A percentile compares a stretch with the other conserved stretches of the same genome.
These are phyloP conservation scores for Cornus kousa DNA, from an alignment of 148 eudicot species.

Conservation along the genomic window DNA sequence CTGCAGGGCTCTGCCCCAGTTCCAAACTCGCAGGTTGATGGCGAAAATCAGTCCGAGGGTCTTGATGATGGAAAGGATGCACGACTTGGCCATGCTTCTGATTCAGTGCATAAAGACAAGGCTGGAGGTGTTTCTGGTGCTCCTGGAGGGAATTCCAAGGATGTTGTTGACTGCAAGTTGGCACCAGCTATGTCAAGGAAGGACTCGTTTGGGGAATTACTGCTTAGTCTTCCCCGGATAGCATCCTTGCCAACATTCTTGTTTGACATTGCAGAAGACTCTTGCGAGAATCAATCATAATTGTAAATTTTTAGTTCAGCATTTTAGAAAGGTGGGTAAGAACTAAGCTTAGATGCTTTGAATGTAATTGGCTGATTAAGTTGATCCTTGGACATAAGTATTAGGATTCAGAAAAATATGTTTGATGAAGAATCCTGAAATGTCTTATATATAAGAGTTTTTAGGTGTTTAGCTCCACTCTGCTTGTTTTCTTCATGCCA, in stretches of 20 bases:
- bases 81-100: constrained; percentile 1
- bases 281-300: constrained; percentile 37
- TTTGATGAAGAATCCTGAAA: constrained; percentile 57
- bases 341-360: not conserved
- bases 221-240: constrained; percentile 67
- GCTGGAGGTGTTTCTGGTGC: constrained; percentile 7
- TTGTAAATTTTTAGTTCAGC: not conserved
- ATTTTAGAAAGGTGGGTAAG: constrained; percentile 1
- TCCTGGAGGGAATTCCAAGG: constrained; percentile 23
- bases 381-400: constrained; percentile 18
- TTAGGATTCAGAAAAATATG: constrained; percentile 53
- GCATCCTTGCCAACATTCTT: constrained; percentile 75
- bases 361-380: not conserved
- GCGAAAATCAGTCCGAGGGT: not conserved
- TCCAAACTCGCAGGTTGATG: not conserved
- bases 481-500: not conserved
- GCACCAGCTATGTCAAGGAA: constrained; percentile 51
- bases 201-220: constrained; percentile 74
- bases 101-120: constrained; percentile 6
- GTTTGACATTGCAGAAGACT: constrained; percentile 69
- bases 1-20: constrained; percentile 16
- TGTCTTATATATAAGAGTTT: not conserved
- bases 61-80: constrained; percentile 16
- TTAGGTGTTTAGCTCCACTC: not conserved
- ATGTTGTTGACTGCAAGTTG: constrained; percentile 30